Evolutionary conservation across 805 yeast species (phyloP), one percentile per base, ranked within the genome.

Genomic region (Ogataea trehaloabstinens): DNA sequence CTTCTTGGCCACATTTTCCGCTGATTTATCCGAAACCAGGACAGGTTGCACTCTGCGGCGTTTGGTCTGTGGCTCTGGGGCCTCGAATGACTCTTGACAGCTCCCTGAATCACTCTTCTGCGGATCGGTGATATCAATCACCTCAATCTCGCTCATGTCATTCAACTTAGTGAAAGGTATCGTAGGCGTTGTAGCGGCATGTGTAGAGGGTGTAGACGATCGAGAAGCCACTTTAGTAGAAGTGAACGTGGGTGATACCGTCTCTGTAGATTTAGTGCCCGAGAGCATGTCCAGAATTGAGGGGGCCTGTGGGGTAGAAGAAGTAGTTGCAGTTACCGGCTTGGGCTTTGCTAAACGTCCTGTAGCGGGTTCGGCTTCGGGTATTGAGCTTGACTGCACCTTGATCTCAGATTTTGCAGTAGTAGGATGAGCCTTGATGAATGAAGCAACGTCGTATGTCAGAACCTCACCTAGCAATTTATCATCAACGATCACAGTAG

Each of bases 391-490:
- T 10, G 17, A 11, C 5, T 5, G 24, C 16, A 6, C 11, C 21
- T 19, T 13, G 7, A 36, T 21, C 19, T 20, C 20, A n/a, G 32
- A 27, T 6, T 35, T 19, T 17, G 29, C 45, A 6, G n/a, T 13
- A 7, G 42, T 21, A 13, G 51, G 53, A 21, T 44, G 35, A 4
- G 42, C 46, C 16, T 34, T 36, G 19, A 45, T n/a, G 27, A 48
- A 52, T 27, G 44, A 41, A 17, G 42, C 38, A 30, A 51, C 37
- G 34, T 62, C 61, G 21, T 53, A 61, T 2, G 52, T 48, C 24
- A 67, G 52, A n/a, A 49, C 59, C 21, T 59, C 67, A 1, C 96
- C 96, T 24, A 87, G 67, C 10, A 77, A 68, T 2, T 63, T 71
- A 2, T 63, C 60, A 4, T 73, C 73, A 34, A 88, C 74, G 5